phyloP scores from a whole-genome alignment of 2,329 filamentous ascomycete genomes.

The Penicillium sp. region DNA sequence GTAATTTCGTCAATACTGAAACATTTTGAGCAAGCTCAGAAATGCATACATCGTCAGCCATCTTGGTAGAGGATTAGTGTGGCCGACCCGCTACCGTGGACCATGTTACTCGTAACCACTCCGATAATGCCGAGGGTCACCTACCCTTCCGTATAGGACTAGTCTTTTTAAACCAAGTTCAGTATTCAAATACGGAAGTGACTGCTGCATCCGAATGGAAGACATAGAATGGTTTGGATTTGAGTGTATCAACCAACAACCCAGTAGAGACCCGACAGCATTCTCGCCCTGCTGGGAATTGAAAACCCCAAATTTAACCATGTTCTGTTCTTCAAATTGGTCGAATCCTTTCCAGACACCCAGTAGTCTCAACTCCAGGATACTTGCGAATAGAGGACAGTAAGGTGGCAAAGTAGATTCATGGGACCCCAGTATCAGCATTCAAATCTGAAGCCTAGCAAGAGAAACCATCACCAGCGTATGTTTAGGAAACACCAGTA shows the following conservation, averaged over 20 bases:
- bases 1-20: background rate
- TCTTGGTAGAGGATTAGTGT: background rate
- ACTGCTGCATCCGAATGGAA: background rate
- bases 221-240: background rate
- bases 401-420: background rate
- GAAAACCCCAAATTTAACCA: too few relatives aligned
- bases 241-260: background rate
- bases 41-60: background rate
- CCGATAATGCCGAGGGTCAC: background rate
- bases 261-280: background rate
- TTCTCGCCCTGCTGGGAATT: background rate
- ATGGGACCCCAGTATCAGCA: background rate
- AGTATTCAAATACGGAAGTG: too few relatives aligned
- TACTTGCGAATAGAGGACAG: background rate
- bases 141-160: too few relatives aligned
- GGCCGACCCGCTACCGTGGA: background rate
- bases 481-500: slow-evolving; percentile 23
- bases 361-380: background rate
- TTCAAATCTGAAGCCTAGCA: slow-evolving; percentile 1
- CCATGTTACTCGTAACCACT: background rate
- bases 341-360: background rate
- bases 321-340: background rate
- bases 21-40: background rate
- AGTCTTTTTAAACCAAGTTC: background rate
- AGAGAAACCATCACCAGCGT: slow-evolving; percentile 2